phyloP scores from a whole-genome alignment of 2,329 filamentous ascomycete genomes.

The Canariomyces notabilis region DNA sequence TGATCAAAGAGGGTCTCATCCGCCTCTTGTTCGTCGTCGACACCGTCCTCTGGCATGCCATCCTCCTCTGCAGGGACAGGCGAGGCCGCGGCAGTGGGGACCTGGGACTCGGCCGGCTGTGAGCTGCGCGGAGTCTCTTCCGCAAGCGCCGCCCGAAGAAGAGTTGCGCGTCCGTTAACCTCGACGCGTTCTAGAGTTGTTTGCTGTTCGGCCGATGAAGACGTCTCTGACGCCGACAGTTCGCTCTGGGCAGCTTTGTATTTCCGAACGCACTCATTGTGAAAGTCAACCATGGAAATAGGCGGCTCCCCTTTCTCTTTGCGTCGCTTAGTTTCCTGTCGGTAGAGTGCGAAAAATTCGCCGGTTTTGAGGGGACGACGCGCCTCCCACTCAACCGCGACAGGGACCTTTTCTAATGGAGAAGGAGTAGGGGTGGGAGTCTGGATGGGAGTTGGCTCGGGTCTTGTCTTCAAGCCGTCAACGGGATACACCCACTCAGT shows the following conservation, averaged over 20 bases:
- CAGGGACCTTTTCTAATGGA: background rate
- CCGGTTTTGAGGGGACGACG: conserved; percentile 14
- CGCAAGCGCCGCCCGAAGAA: background rate
- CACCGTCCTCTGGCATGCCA: conserved; percentile 14
- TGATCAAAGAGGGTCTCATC: conserved; percentile 14
- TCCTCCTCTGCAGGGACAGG: conserved; percentile 20
- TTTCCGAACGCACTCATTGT: conserved; percentile 18
- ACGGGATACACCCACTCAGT: conserved; percentile 21
- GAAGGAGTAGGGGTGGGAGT: conserved; percentile 11
- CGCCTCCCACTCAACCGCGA: conserved; percentile 18
- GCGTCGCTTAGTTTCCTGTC: conserved; percentile 15
- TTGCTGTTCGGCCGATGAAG: background rate
- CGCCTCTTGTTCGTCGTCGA: conserved; percentile 20
- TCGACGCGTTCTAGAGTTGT: background rate
- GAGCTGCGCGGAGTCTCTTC: conserved; percentile 14
- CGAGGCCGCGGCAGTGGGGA: conserved; percentile 21
- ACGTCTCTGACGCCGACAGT: background rate
- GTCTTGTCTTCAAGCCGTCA: conserved; percentile 2
- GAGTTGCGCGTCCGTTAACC: background rate
- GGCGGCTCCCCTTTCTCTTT: conserved; percentile 13
- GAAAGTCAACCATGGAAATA: conserved; percentile 18
- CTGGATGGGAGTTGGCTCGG: conserved; percentile 9
- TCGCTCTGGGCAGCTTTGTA: conserved; percentile 14
- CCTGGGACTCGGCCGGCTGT: conserved; percentile 17
- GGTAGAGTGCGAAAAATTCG: conserved; percentile 19